Evolutionary conservation across 108 stramenopile species (phyloP).

Genomic region (Skeletonema marinoi): DNA sequence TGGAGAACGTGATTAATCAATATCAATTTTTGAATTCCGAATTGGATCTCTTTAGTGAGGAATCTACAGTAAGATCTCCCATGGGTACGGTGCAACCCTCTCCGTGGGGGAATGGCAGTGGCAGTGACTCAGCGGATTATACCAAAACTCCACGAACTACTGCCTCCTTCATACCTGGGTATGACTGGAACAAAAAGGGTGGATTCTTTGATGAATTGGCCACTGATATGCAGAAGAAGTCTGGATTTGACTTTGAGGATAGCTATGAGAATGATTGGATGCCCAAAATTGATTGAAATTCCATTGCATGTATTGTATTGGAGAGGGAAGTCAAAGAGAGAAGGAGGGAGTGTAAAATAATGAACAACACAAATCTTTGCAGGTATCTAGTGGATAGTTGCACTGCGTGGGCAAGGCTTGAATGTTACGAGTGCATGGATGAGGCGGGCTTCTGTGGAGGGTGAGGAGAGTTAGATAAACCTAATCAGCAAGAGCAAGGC

Average conservation of each 20-base stretch:
- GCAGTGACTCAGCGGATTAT: constrained; percentile 8
- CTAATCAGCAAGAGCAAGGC: no score
- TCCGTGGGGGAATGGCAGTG: constrained; percentile 53
- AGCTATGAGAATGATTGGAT: constrained; percentile 64
- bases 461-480: no score
- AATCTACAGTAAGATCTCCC: constrained; percentile 5
- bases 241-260: constrained; percentile 60
- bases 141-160: constrained; percentile 60
- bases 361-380: neutral
- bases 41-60: constrained; percentile 69
- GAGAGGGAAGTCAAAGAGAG: constrained; percentile 16
- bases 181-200: constrained; percentile 64
- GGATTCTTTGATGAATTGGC: constrained; percentile 68
- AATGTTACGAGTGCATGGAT: no score
- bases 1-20: constrained; percentile 54
- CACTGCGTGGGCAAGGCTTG: no score
- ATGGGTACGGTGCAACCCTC: constrained; percentile 14
- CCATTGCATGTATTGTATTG: constrained; percentile 28
- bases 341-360: neutral
- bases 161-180: constrained; percentile 63
- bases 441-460: no score
- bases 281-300: constrained; percentile 38
- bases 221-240: constrained; percentile 32
- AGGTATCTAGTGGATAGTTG: no score
- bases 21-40: constrained; percentile 68